Base-by-base conservation (phyloP, 805 yeast genomes). In the Nadsonia fulvescens region DNA sequence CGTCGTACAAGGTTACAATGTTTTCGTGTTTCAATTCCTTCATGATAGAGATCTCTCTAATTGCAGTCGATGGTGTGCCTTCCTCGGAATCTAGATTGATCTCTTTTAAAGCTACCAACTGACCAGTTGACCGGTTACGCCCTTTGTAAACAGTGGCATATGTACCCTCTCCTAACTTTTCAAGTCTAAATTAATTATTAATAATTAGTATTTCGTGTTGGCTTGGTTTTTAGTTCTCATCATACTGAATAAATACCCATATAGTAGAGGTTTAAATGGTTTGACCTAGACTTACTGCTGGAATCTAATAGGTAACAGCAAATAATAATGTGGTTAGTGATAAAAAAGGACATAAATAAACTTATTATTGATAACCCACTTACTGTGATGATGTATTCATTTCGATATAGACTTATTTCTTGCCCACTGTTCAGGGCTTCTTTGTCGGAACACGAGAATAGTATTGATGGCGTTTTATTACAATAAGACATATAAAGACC, bases 71-170 rank as follows among this genome's bases (percentile, higher is more conserved):
- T 5, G 98, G 98, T 1, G 96, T 91, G 19, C 98, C 98, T 54
- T 89, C 95, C 45, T 89, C 98, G 27, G 91, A 74, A 46, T 89
- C 98, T 34, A 86, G 60, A 42, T 76, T 77, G 53, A 89, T 89
- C 49, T 89, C 96, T 48, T 89, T 89, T 42, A 89, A 58, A 0
- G 98, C 98, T 11, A 89, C 98, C 11, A 83, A 61, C 29, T 78
- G 82, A 26, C 82, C 94, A 15, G 83, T 74, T 42, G 72, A 68
- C 35, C 78, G 67, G 49, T 78, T 89, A 44, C 81, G 67, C 20
- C 77, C 98, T 44, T 86, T 89, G 57, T 86, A 89, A 17, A 89
- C 98, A n/a, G 94, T 91, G 41, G 98, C 98, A 53, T 89, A 89
- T 1, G 98, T 79, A 25, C 93, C 93, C 53, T 79, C 93, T 12